Conservation (phyloP, 2,329 filamentous ascomycete genomes). For the Nectriaceae sp. region DNA sequence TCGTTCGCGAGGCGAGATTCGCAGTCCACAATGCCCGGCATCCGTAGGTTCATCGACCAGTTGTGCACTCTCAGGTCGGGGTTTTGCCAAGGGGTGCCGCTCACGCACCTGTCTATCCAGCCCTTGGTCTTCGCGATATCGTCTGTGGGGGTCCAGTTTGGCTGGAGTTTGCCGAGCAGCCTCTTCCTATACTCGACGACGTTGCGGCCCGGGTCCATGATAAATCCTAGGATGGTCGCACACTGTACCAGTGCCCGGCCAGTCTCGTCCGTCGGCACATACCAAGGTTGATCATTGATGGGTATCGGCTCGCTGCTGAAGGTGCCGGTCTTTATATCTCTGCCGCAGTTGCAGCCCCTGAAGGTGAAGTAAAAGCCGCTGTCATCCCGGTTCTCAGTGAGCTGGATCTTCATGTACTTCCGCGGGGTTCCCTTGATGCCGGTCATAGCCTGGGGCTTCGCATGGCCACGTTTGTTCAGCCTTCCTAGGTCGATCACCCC, state of each 20-base stretch:
- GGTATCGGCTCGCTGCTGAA: constrained; percentile 10
- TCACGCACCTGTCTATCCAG: constrained; percentile 11
- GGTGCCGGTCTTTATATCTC: constrained; percentile 6
- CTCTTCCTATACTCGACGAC: constrained; percentile 8
- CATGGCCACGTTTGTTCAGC: too few species aligned
- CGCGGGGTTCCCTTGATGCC: constrained; percentile 1
- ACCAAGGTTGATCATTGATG: constrained; percentile 3
- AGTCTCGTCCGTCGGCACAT: constrained; percentile 6
- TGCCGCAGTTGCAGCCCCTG: constrained; percentile 15
- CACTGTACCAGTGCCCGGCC: constrained; percentile 8
- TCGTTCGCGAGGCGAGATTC: too few species aligned
- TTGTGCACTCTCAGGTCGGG: constrained; percentile 7
- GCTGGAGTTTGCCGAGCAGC: constrained; percentile 6
- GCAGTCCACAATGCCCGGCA: too few species aligned
- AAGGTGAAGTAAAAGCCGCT: constrained; percentile 10
- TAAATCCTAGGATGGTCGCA: constrained; percentile 6
- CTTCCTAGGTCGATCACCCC: constrained; percentile 3
- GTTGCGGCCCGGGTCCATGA: constrained; percentile 1
- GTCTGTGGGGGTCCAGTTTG: constrained; percentile 2
- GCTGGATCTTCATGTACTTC: constrained; percentile 8
- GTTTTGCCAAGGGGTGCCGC: constrained; percentile 10
- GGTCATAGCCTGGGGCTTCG: neutral
- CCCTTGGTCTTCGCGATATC: constrained; percentile 6
- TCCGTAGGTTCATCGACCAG: constrained; percentile 11
- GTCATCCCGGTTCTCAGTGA: constrained; percentile 1